A percentile compares a stretch with the other conserved stretches of the same genome.
Conservation (phyloP, 2,329 filamentous ascomycete genomes). For the Ophiostoma triangulosporum region DNA sequence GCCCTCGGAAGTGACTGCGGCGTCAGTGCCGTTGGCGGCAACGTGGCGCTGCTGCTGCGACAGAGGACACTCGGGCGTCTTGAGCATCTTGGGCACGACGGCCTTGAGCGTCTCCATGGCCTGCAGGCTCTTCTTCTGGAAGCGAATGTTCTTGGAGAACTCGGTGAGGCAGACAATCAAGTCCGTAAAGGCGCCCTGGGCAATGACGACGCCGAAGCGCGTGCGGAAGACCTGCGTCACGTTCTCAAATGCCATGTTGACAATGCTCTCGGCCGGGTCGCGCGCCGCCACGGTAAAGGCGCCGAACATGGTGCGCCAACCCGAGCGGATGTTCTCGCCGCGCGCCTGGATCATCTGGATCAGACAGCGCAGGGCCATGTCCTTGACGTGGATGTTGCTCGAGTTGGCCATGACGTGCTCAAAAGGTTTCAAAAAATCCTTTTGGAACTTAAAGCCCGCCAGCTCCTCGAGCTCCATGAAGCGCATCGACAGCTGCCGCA, state of each 20-base stretch:
- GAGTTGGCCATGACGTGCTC: constrained; percentile 96
- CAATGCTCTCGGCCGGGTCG: constrained; percentile 88
- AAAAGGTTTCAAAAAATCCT: constrained; percentile 96
- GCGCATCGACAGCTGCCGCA: constrained; percentile 92
- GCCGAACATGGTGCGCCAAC: constrained; percentile 99
- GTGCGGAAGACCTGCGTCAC: constrained; percentile 92
- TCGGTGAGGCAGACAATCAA: constrained; percentile 92
- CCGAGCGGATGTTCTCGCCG: constrained; percentile 91
- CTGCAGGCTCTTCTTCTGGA: constrained; percentile 96
- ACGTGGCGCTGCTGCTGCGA: constrained; percentile 34
- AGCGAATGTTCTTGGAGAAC: constrained; percentile 96
- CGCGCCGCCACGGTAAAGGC: constrained; percentile 92
- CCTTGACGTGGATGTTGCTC: constrained; percentile 81
- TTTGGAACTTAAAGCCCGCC: constrained; percentile 98
- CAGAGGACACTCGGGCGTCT: constrained; percentile 86
- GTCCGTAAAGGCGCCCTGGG: constrained; percentile 92
- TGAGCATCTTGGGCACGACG: constrained; percentile 86
- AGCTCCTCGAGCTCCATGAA: constrained; percentile 98
- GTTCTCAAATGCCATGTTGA: constrained; percentile 93
- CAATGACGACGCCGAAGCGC: constrained; percentile 89
- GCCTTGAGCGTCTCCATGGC: constrained; percentile 92
- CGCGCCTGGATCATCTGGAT: constrained; percentile 98
- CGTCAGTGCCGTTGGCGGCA: not conserved
- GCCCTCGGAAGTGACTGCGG: constrained; percentile 25
- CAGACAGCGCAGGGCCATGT: constrained; percentile 89